phyloP scores from a whole-genome alignment of 2,329 filamentous ascomycete genomes.

The Fusarium sp. region DNA sequence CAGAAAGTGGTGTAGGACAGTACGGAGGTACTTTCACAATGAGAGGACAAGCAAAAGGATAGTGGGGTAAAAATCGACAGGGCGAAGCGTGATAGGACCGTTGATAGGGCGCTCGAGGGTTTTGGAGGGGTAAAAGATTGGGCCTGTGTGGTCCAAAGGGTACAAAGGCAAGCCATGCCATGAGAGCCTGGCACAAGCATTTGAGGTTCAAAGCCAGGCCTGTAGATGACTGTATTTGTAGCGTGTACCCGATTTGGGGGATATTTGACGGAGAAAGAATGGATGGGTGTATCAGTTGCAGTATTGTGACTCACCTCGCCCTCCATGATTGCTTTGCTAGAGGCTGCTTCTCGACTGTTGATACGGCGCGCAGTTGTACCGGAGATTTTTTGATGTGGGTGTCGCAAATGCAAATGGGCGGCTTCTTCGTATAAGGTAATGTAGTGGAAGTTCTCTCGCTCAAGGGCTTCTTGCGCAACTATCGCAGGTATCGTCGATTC shows the following conservation, averaged over 20 bases:
- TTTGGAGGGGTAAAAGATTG: slow-evolving; percentile 47
- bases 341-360: slow-evolving; percentile 27
- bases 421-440: slow-evolving; percentile 22
- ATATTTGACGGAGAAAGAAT: neutral
- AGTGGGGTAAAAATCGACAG: slow-evolving; percentile 31
- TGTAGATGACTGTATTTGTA: slow-evolving; percentile 3
- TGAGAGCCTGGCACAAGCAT: slow-evolving; percentile 24
- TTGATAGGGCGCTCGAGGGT: slow-evolving; percentile 39
- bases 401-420: slow-evolving; percentile 30
- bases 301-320: slow-evolving; percentile 45
- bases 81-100: slow-evolving; percentile 32
- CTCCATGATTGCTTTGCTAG: slow-evolving; percentile 42
- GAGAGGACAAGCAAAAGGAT: slow-evolving; percentile 11
- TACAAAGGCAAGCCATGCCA: slow-evolving; percentile 26
- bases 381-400: slow-evolving; percentile 33
- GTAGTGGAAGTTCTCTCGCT: slow-evolving; percentile 5
- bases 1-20: slow-evolving; percentile 43
- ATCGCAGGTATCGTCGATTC: slow-evolving; percentile 1
- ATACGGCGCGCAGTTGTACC: slow-evolving; percentile 29
- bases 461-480: slow-evolving; percentile 12
- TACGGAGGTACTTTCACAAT: slow-evolving; percentile 43
- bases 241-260: neutral
- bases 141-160: slow-evolving; percentile 28
- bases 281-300: slow-evolving; percentile 1
- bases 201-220: slow-evolving; percentile 28